Evolutionary conservation across 306 rosid genomes (phyloP).

Genomic region (Gillenia trifoliata): DNA sequence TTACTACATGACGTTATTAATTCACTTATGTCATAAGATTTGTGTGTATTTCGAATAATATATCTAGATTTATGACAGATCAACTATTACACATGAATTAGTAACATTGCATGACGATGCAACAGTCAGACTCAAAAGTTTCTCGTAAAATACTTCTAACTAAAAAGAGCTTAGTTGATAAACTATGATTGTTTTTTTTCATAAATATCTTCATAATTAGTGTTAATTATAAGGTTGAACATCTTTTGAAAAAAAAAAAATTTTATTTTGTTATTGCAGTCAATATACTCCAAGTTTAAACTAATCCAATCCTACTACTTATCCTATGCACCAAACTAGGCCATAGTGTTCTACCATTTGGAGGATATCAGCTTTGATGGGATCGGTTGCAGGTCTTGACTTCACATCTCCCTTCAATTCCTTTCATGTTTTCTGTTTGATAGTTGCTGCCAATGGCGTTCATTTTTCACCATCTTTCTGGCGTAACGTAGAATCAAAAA

Average conservation of each 20-base stretch:
- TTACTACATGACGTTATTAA: not conserved
- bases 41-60: too few relatives aligned
- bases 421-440: slow-evolving; percentile 10
- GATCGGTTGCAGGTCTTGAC: not conserved
- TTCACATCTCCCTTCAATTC: not conserved
- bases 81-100: not conserved
- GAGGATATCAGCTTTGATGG: not conserved
- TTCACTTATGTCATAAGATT: too few relatives aligned
- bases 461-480: not conserved
- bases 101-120: too few relatives aligned
- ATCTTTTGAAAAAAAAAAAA: not conserved
- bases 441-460: not conserved
- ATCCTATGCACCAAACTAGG: not conserved
- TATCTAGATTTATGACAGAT: too few relatives aligned
- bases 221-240: not conserved
- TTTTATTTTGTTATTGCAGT: not conserved
- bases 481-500: not conserved
- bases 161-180: slow-evolving; percentile 13
- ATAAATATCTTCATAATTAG: not conserved
- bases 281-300: not conserved
- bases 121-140: not conserved
- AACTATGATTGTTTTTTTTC: slow-evolving; percentile 3
- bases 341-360: not conserved
- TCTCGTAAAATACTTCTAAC: too few relatives aligned
- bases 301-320: not conserved